These are phyloP conservation scores for Microcyclosporella mali DNA, from an alignment of 2,329 filamentous ascomycete species.

Conservation along the genomic window DNA sequence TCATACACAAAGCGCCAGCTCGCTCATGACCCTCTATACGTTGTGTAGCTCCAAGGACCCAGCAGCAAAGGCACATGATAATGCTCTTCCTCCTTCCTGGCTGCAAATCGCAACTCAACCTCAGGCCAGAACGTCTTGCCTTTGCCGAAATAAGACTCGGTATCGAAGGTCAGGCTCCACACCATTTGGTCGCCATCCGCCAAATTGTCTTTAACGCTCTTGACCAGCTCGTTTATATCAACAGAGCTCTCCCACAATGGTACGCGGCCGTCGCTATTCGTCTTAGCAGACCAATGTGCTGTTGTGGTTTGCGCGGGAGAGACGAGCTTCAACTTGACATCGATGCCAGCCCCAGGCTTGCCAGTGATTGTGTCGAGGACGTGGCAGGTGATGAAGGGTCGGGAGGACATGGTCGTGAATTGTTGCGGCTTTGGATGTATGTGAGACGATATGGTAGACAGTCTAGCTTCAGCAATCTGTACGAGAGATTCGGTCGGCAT, in stretches of 20 bases:
- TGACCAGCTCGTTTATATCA: constrained; percentile 35
- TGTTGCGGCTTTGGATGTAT: constrained; percentile 2
- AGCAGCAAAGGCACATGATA: constrained; percentile 76
- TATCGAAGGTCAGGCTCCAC: constrained; percentile 69
- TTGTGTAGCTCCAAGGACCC: constrained; percentile 74
- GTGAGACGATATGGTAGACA: constrained; percentile 9
- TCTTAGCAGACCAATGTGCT: constrained; percentile 56
- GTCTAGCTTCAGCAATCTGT: constrained; percentile 5
- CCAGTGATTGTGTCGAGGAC: constrained; percentile 76
- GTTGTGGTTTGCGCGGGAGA: constrained; percentile 31
- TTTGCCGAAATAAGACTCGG: constrained; percentile 61
- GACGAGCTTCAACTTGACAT: constrained; percentile 56
- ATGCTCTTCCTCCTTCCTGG: constrained; percentile 48
- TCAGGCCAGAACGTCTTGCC: constrained; percentile 53
- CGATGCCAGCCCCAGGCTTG: constrained; percentile 59
- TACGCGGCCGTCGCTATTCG: constrained; percentile 71
- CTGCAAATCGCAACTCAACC: constrained; percentile 51
- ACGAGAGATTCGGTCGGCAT: not conserved
- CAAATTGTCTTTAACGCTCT: constrained; percentile 27
- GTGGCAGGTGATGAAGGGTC: constrained; percentile 71
- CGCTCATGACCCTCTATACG: constrained; percentile 66
- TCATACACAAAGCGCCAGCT: too few relatives aligned
- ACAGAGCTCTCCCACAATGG: constrained; percentile 55
- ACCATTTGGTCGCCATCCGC: constrained; percentile 41
- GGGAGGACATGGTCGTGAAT: constrained; percentile 16